Base-by-base conservation (phyloP, 768 basidiomycete species). In the Hypholoma sublateritium region DNA sequence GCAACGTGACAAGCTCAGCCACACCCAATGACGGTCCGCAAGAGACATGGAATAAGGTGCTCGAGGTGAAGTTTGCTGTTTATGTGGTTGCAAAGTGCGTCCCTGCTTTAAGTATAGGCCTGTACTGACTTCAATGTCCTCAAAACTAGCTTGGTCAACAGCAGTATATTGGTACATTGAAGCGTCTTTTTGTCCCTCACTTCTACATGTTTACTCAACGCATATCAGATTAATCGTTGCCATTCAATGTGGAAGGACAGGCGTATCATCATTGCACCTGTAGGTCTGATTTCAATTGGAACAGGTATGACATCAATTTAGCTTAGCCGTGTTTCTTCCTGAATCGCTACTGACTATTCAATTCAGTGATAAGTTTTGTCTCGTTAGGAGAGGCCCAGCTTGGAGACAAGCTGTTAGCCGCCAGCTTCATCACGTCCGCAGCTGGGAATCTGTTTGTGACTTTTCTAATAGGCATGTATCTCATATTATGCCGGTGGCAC, bases 371-470 rank as follows among this genome's bases (percentile, higher is more conserved):
- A 19, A 59, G 63, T 17, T 63, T 64, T 44, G 58, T 58, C 1
- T 65, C 63, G 5, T 54, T 67, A 36, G 43, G 48, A 1, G 55
- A 52, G 4, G 49, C 36, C 19, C 62, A 62, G n/a, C 48, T 63
- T 21, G 59, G 59, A 39, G 63, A 63, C 50, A 60, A 59, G 37
- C 52, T 65, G 35, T 37, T 65, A 12, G 66, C 63, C 3, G 57
- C 63, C 14, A 57, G 58, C 35, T 67, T 65, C 36, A 65, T 65
- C 19, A 63, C 62, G 12, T 62, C 61, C 39, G 63, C 66, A 13
- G 63, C 63, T 17, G 61, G 64, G 32, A 66, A 64, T 37, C 58
- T 68, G 45, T 64, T 58, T 2, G 59, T 68, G 16, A 66, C 67
- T 36, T 36, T 62, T 25, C 49, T 64, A 28, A 66, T 63, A 21